phyloP scores from a whole-genome alignment of 805 yeast genomes.

The Saccharomycopsis microspora region DNA sequence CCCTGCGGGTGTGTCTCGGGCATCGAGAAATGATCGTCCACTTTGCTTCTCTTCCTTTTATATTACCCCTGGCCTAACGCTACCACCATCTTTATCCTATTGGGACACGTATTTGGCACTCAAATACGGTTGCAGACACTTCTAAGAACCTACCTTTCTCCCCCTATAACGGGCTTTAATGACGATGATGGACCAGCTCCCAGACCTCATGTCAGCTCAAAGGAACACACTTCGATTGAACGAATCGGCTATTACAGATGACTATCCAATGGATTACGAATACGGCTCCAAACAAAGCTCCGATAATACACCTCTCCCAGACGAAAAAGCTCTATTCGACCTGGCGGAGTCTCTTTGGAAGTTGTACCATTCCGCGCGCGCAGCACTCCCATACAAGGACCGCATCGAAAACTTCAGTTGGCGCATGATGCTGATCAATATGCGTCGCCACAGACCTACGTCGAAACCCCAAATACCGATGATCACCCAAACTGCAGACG shows the following conservation, averaged over 20 bases:
- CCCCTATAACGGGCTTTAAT: too few species aligned
- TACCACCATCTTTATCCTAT: too few species aligned
- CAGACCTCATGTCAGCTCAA: constrained; percentile 14
- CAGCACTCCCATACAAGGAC: constrained; percentile 59
- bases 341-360: constrained; percentile 58
- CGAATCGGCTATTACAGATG: neutral
- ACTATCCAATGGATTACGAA: neutral
- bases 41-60: too few species aligned
- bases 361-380: constrained; percentile 68
- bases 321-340: constrained; percentile 1
- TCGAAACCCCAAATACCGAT: neutral
- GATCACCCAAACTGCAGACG: neutral
- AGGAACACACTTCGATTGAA: neutral
- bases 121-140: too few species aligned
- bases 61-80: too few species aligned
- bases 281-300: neutral
- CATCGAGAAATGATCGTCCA: too few species aligned
- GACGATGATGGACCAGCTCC: constrained; percentile 8
- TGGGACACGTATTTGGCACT: too few species aligned
- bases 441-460: neutral
- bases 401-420: constrained; percentile 81
- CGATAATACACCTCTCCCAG: neutral
- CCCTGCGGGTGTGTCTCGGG: too few species aligned
- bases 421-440: constrained; percentile 62
- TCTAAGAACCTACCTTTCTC: too few species aligned